Conservation (phyloP, 371 early-diverging fungal species). For the Mucor indicus region DNA sequence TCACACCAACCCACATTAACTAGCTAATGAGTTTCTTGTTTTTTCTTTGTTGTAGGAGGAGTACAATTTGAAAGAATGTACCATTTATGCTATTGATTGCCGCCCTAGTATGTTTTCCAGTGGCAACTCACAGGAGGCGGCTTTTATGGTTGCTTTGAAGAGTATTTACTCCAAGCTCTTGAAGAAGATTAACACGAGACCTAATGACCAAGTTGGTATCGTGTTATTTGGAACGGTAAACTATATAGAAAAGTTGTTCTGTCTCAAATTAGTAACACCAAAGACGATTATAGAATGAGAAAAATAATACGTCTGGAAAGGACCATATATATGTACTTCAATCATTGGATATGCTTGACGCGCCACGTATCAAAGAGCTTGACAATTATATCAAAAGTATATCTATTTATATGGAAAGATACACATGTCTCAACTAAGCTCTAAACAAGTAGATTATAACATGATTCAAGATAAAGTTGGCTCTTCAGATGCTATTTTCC, state of each 20-base stretch:
- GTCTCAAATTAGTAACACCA: not conserved
- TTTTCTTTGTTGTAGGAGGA: not conserved
- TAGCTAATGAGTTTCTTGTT: no score
- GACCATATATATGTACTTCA: conserved; percentile 61
- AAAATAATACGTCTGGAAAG: conserved; percentile 46
- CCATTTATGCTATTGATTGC: conserved; percentile 69
- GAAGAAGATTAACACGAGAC: conserved; percentile 56
- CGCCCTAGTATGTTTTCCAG: conserved; percentile 50
- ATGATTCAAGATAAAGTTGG: conserved; percentile 51
- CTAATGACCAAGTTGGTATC: conserved; percentile 60
- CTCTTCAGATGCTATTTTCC: conserved; percentile 41
- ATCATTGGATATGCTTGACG: conserved; percentile 61
- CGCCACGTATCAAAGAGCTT: conserved; percentile 56
- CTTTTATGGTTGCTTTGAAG: conserved; percentile 47
- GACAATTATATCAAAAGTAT: conserved; percentile 56
- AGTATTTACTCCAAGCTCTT: conserved; percentile 47
- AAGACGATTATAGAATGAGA: conserved; percentile 25
- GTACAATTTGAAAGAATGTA: conserved; percentile 41
- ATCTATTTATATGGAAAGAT: not conserved
- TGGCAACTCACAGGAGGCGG: conserved; percentile 40
- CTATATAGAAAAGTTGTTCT: not conserved
- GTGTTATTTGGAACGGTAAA: conserved; percentile 66
- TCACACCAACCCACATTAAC: no score
- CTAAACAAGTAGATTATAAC: conserved; percentile 2
- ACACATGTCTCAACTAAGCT: not conserved